Evolutionary conservation across 306 rosid species (phyloP).

Genomic region (Herpetospermum pedunculosum): DNA sequence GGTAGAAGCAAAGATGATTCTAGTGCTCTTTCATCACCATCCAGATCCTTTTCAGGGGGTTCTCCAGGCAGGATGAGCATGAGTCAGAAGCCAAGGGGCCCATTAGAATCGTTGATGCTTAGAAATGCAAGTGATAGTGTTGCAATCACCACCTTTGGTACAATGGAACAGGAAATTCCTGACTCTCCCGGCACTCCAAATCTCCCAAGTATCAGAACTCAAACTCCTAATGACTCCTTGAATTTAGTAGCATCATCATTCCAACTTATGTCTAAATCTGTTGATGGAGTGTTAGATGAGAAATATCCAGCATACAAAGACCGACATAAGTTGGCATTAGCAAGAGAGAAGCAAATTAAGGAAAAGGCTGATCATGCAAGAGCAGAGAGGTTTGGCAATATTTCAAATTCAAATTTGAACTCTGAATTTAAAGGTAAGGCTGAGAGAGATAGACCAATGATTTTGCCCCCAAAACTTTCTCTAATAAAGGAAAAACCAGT

Average conservation of each 20-base stretch:
- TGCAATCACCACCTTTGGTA: slow-evolving; percentile 79
- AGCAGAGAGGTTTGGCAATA: slow-evolving; percentile 56
- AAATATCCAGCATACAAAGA: slow-evolving; percentile 88
- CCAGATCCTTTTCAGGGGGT: slow-evolving; percentile 7
- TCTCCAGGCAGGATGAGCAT: slow-evolving; percentile 62
- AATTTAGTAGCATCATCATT: slow-evolving; percentile 69
- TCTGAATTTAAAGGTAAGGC: slow-evolving; percentile 20
- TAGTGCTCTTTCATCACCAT: slow-evolving; percentile 35
- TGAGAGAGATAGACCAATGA: slow-evolving; percentile 32
- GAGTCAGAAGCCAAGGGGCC: slow-evolving; percentile 57
- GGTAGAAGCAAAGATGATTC: slow-evolving; percentile 88
- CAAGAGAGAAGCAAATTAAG: slow-evolving; percentile 71
- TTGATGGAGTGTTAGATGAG: slow-evolving; percentile 64
- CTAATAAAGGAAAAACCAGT: slow-evolving; percentile 58
- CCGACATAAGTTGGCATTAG: slow-evolving; percentile 83
- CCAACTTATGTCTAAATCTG: slow-evolving; percentile 93
- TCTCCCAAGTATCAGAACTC: slow-evolving; percentile 38
- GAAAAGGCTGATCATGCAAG: slow-evolving; percentile 87
- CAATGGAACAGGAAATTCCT: slow-evolving; percentile 36
- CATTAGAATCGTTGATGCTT: slow-evolving; percentile 74
- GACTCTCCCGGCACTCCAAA: slow-evolving; percentile 56
- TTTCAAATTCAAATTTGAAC: slow-evolving; percentile 27
- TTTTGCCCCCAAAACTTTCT: slow-evolving; percentile 65
- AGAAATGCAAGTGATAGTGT: slow-evolving; percentile 66
- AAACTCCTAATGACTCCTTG: slow-evolving; percentile 42